A percentile compares a stretch with the other conserved stretches of the same genome.
phyloP scores from a whole-genome alignment of 1,139 yeast genomes.

The Chernovozyma aurita region DNA sequence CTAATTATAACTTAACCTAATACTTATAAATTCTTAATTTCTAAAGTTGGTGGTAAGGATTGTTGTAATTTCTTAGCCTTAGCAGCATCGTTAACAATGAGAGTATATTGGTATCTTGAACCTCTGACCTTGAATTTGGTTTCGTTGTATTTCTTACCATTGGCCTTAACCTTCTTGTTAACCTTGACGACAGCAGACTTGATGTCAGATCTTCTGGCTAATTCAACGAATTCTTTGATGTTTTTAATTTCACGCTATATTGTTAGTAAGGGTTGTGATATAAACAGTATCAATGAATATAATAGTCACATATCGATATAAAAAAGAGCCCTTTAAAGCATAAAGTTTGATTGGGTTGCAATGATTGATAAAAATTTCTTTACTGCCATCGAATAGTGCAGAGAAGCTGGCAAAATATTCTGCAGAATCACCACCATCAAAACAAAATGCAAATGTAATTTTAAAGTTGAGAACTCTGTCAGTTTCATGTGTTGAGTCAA shows the following conservation, averaged over 20 bases:
- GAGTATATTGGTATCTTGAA: slow-evolving; percentile 89
- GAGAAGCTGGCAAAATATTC: too few species aligned
- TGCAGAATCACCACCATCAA: too few species aligned
- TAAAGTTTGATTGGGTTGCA: too few species aligned
- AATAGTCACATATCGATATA: too few species aligned
- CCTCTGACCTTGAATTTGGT: slow-evolving; percentile 99
- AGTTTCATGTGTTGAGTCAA: too few species aligned
- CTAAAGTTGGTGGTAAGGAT: slow-evolving; percentile 95
- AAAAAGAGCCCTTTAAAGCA: too few species aligned
- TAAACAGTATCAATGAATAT: too few species aligned
- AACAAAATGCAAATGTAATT: too few species aligned
- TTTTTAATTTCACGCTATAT: slow-evolving; percentile 75
- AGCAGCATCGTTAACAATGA: slow-evolving; percentile 92
- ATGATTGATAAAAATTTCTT: too few species aligned
- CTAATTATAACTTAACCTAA: slow-evolving; percentile 5
- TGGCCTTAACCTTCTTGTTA: slow-evolving; percentile 81
- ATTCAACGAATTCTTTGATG: slow-evolving; percentile 96
- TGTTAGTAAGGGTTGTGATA: slow-evolving; percentile 7
- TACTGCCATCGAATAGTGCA: too few species aligned
- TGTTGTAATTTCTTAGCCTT: slow-evolving; percentile 98
- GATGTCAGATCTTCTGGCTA: slow-evolving; percentile 97
- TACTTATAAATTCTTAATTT: slow-evolving; percentile 61
- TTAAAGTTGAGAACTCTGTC: too few species aligned
- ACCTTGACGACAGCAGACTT: slow-evolving; percentile 86
- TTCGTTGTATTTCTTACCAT: slow-evolving; percentile 84